These are phyloP conservation scores for Mycosphaerella arachidis DNA, from an alignment of 2,329 filamentous ascomycete genomes.

Conservation along the genomic window DNA sequence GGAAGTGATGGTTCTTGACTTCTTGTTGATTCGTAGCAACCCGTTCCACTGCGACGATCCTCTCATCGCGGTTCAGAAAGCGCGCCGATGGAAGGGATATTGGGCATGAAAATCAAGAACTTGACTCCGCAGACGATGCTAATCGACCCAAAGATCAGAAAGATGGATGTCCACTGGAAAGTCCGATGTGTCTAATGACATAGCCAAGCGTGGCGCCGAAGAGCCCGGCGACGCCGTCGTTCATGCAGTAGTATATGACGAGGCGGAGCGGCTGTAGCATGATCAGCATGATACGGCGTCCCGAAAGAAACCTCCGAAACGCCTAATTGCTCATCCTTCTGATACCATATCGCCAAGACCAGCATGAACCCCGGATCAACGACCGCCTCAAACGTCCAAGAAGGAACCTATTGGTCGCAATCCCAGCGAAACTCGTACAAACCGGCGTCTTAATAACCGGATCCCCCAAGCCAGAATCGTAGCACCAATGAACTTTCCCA, in stretches of 20 bases:
- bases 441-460: constrained; percentile 37
- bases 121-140: constrained; percentile 36
- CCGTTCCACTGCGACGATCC: constrained; percentile 49
- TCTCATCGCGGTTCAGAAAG: constrained; percentile 41
- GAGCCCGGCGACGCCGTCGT: constrained; percentile 56
- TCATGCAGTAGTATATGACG: constrained; percentile 47
- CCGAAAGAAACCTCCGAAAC: no score
- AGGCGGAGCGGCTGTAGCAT: constrained; percentile 40
- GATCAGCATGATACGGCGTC: no score
- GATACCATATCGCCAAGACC: constrained; percentile 7
- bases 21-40: constrained; percentile 50
- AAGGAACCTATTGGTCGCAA: constrained; percentile 48
- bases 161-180: constrained; percentile 52
- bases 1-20: constrained; percentile 49
- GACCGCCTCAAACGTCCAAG: constrained; percentile 55
- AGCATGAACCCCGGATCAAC: constrained; percentile 37
- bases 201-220: constrained; percentile 56
- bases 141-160: constrained; percentile 49
- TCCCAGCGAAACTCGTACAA: constrained; percentile 48
- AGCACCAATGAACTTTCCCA: constrained; percentile 39
- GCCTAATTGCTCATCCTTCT: constrained; percentile 35
- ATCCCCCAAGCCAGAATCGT: constrained; percentile 34
- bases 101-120: constrained; percentile 38
- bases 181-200: constrained; percentile 54
- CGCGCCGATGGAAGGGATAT: constrained; percentile 43